These are phyloP conservation scores for Mortierella sp. DNA, from an alignment of 371 early-diverging fungal species.

Conservation along the genomic window DNA sequence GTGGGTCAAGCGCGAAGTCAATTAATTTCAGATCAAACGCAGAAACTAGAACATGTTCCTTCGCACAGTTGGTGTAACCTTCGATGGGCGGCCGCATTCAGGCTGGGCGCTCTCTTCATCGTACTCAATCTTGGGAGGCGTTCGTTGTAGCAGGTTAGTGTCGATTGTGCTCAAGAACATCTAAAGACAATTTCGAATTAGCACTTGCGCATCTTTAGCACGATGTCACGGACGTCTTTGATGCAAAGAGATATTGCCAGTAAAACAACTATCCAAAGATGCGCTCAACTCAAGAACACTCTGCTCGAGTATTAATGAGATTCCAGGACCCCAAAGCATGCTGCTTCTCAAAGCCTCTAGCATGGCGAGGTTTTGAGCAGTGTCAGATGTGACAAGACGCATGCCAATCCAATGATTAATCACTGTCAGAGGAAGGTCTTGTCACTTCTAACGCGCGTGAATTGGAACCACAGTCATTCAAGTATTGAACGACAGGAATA, in stretches of 20 bases:
- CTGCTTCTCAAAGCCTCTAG: conserved; percentile 3
- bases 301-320: conserved; percentile 1
- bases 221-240: background rate
- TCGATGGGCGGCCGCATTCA: conserved; percentile 12
- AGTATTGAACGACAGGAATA: no score
- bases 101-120: conserved; percentile 14
- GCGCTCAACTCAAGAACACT: background rate
- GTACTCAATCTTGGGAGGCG: conserved; percentile 18
- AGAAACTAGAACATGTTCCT: conserved; percentile 21
- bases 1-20: background rate
- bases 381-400: background rate
- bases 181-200: background rate
- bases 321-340: conserved; percentile 3
- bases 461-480: background rate
- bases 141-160: conserved; percentile 17
- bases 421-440: background rate
- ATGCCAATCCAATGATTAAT: background rate
- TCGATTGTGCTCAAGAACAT: background rate
- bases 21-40: background rate
- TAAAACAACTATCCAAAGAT: background rate
- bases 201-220: background rate
- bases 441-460: background rate
- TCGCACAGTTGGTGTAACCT: conserved; percentile 18
- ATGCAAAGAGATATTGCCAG: background rate
- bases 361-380: background rate